Evolutionary conservation across 1,284 basidiomycete genomes (phyloP).

Genomic region (Cryptococcus maquisensis): DNA sequence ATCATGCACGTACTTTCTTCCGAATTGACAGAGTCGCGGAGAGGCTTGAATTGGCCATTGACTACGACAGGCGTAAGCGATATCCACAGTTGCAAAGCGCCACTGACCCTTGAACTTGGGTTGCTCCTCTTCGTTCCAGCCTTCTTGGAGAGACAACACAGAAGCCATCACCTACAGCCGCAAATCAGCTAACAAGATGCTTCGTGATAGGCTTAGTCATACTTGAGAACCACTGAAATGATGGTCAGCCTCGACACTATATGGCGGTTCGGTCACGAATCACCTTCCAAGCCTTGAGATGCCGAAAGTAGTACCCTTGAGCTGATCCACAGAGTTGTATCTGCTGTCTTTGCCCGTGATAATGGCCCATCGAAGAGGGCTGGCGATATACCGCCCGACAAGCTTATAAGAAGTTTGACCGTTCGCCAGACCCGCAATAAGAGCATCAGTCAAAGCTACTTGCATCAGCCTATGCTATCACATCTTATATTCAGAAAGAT

Average conservation of each 20-base stretch:
- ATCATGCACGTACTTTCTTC: constrained; percentile 50
- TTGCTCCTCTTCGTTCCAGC: constrained; percentile 57
- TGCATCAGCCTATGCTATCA: background rate
- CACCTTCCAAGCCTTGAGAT: constrained; percentile 85
- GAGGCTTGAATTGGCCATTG: constrained; percentile 82
- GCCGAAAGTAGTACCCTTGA: constrained; percentile 77
- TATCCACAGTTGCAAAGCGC: background rate
- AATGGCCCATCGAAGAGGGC: constrained; percentile 87
- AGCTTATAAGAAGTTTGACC: constrained; percentile 83
- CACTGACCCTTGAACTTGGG: constrained; percentile 68
- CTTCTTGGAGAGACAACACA: constrained; percentile 83
- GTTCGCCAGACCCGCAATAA: constrained; percentile 89
- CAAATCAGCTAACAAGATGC: background rate
- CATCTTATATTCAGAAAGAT: background rate
- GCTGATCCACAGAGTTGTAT: constrained; percentile 68
- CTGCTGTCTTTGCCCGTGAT: constrained; percentile 74
- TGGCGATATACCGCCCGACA: constrained; percentile 86
- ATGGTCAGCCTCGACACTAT: background rate
- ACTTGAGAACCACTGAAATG: constrained; percentile 25
- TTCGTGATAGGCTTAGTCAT: background rate
- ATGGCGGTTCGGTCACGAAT: background rate
- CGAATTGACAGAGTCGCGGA: constrained; percentile 85
- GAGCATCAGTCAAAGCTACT: constrained; percentile 81
- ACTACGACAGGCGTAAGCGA: constrained; percentile 53
- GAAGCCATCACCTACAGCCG: constrained; percentile 84